Evolutionary conservation across 306 rosid genomes (phyloP), one percentile per base, ranked within the genome.

Genomic region (Gastrolobium villosum): DNA sequence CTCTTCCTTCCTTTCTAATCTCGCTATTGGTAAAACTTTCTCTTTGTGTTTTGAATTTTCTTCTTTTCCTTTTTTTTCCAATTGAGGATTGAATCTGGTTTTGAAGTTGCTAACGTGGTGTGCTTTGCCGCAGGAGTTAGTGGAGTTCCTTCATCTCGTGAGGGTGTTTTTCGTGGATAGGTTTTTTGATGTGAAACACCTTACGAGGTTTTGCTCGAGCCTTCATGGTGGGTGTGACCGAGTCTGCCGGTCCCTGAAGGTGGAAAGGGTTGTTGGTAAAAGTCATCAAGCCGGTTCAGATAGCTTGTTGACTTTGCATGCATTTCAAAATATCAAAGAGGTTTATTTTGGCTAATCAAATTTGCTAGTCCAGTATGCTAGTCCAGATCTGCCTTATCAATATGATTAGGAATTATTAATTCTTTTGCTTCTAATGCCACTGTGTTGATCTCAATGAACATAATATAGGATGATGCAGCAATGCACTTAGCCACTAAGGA

Each of bases 121-220:
- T 1, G 13, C 31, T 0, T 44, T 79, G 36, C 83, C 74, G 0
- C 74, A 72, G 3, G 68, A 72, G 49, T 32, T 80, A 11, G 6
- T 2, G 0, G 79, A 80, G 6, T 80, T 80, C 8, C 74, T 80
- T 0, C 52, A 36, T 0, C 50, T 80, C 0, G 79, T 80, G 45
- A 72, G 1, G 34, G 61, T 72, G 44, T 72, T 72, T 35, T 80
- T 64, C 3, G 79, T 75, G 0, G 54, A 65, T 3, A 80, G 61
- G 39, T 74, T 79, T 9, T 72, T 79, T 5, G 83, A 79, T 35
- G 83, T 79, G 40, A 79, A 79, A 14, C 79, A 79, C 10, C 26
- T 80, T 52, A 64, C 73, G 79, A 53, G 61, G 10, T 80, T 80
- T 2, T 79, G 83, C 5, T 32, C 41, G 0, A 34, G 72, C 1